Evolutionary conservation across 1,139 yeast species (phyloP).

Genomic region (Geotrichum restrictum): DNA sequence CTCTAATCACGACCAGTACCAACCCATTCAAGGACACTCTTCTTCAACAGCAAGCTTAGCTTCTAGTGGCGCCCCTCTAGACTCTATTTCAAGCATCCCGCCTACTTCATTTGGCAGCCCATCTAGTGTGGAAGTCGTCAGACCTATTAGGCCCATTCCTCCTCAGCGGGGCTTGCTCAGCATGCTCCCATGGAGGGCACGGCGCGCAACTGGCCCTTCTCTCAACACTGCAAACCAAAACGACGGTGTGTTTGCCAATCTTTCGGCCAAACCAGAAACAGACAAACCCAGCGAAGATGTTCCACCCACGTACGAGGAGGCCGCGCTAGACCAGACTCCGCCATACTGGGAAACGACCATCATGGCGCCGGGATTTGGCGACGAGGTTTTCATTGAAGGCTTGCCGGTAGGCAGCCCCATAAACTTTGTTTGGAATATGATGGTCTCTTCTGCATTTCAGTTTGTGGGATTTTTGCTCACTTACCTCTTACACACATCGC

Average conservation of each 20-base stretch:
- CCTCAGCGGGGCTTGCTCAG: background rate
- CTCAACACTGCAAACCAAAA: slow-evolving; percentile 38
- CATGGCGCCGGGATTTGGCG: slow-evolving; percentile 72
- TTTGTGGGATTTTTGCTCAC: slow-evolving; percentile 90
- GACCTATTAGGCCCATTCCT: background rate
- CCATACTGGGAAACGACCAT: slow-evolving; percentile 97
- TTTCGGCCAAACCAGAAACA: slow-evolving; percentile 65
- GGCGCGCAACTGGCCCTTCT: background rate
- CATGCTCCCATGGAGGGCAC: background rate
- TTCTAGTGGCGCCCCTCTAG: slow-evolving; percentile 1
- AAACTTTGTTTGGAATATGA: slow-evolving; percentile 82
- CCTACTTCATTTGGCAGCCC: background rate
- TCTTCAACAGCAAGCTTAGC: slow-evolving; percentile 10
- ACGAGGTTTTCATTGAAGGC: slow-evolving; percentile 91
- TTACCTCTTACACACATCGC: slow-evolving; percentile 88
- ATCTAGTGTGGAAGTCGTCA: background rate
- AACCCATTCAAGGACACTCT: slow-evolving; percentile 7
- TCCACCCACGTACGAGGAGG: slow-evolving; percentile 93
- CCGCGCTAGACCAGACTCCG: slow-evolving; percentile 90
- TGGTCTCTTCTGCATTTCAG: slow-evolving; percentile 86
- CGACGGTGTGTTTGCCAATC: slow-evolving; percentile 91
- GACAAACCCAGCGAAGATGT: slow-evolving; percentile 46
- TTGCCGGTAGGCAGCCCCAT: slow-evolving; percentile 89
- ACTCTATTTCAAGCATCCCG: background rate
- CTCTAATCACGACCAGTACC: slow-evolving; percentile 14